Evolutionary conservation across 1,284 basidiomycete genomes (phyloP).

Genomic region (Rhodotorula sp.): DNA sequence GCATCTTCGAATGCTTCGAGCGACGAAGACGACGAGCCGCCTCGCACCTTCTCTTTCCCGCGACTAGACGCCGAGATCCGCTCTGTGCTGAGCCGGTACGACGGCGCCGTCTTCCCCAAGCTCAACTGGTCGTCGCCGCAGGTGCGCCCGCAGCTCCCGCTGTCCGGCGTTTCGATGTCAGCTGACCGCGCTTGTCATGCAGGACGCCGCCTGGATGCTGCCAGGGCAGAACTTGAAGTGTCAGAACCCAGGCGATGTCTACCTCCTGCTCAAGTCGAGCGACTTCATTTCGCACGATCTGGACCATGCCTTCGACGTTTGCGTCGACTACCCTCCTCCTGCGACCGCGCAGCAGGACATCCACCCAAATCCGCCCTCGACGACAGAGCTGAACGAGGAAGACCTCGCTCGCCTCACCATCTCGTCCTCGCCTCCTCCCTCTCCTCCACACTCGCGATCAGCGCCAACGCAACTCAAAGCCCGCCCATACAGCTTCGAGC

Average conservation of each 20-base stretch:
- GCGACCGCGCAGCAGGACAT: background rate
- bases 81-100: constrained; percentile 65
- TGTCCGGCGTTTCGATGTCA: background rate
- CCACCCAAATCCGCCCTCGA: background rate
- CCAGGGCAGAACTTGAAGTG: constrained; percentile 85
- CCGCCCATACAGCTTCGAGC: constrained; percentile 66
- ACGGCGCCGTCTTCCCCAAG: constrained; percentile 86
- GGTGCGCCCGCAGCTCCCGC: constrained; percentile 54
- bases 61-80: constrained; percentile 74
- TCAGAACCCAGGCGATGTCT: constrained; percentile 82
- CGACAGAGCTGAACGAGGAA: background rate
- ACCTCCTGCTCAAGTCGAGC: constrained; percentile 87
- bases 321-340: constrained; percentile 62
- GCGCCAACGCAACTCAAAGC: background rate
- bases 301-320: constrained; percentile 52
- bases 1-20: constrained; percentile 47
- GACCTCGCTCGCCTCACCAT: constrained; percentile 5
- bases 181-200: background rate
- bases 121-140: constrained; percentile 89
- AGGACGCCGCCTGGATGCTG: constrained; percentile 93
- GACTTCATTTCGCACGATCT: constrained; percentile 86
- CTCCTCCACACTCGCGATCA: background rate
- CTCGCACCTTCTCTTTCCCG: constrained; percentile 64
- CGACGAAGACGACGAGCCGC: constrained; percentile 40
- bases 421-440: background rate